Conservation (phyloP, 257 asterid genomes). For the Solanum chaucha region DNA sequence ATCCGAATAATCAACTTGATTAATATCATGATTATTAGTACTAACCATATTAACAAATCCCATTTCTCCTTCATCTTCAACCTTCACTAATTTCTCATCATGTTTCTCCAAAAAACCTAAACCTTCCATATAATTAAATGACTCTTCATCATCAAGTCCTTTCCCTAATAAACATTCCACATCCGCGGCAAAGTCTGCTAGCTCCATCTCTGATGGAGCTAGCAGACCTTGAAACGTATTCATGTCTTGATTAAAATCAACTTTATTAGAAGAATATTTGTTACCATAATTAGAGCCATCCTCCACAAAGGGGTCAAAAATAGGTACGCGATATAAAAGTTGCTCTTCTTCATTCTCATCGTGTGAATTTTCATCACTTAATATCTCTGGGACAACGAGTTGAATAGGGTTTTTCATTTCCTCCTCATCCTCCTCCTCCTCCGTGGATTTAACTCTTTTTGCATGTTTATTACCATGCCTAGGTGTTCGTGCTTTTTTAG, state of each 20-base stretch:
- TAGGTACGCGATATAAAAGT: slow-evolving; percentile 61
- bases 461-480: slow-evolving; percentile 25
- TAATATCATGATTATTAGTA: neutral
- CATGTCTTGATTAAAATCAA: neutral
- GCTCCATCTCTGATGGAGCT: slow-evolving; percentile 58
- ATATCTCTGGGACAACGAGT: slow-evolving; percentile 45
- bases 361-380: slow-evolving; percentile 40
- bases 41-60: neutral
- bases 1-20: neutral
- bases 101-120: slow-evolving; percentile 29
- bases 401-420: slow-evolving; percentile 15
- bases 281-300: slow-evolving; percentile 28
- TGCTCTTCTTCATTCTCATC: slow-evolving; percentile 63
- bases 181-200: slow-evolving; percentile 72
- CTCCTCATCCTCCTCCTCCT: neutral
- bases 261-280: neutral
- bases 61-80: slow-evolving; percentile 31
- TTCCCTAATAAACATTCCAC: slow-evolving; percentile 66
- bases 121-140: slow-evolving; percentile 46
- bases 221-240: slow-evolving; percentile 24
- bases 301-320: slow-evolving; percentile 39
- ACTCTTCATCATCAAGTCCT: slow-evolving; percentile 50
- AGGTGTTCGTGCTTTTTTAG: slow-evolving; percentile 63
- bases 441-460: neutral
- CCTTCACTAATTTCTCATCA: slow-evolving; percentile 24